phyloP scores from a whole-genome alignment of 805 yeast species.

The Pichia cabralensis region DNA sequence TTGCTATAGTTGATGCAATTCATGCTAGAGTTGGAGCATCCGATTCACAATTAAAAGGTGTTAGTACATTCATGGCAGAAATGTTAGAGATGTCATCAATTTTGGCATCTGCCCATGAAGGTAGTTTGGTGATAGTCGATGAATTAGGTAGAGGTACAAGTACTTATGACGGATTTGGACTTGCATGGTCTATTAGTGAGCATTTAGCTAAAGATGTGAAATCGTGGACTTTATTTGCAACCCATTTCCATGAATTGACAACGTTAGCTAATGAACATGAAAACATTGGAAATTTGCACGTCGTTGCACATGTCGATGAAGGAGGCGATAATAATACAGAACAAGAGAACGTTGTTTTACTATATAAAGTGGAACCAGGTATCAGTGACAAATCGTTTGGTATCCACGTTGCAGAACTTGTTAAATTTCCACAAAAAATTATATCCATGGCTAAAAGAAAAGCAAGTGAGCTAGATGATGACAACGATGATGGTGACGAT shows the following conservation, averaged over 20 bases:
- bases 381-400: conserved; percentile 94
- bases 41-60: conserved; percentile 93
- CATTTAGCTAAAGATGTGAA: conserved; percentile 59
- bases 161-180: conserved; percentile 94
- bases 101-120: conserved; percentile 63
- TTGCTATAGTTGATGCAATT: conserved; percentile 82
- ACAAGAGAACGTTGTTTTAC: conserved; percentile 65
- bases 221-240: conserved; percentile 86
- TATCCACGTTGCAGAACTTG: conserved; percentile 94
- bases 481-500: conserved; percentile 28
- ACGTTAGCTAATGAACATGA: conserved; percentile 53
- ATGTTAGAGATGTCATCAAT: conserved; percentile 92
- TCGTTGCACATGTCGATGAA: conserved; percentile 78
- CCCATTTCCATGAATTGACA: conserved; percentile 95
- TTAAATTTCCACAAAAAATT: conserved; percentile 83
- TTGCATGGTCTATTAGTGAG: conserved; percentile 95
- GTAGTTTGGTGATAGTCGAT: conserved; percentile 81
- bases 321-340: conserved; percentile 15
- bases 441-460: conserved; percentile 93
- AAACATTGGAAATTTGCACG: conserved; percentile 77
- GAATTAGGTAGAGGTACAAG: conserved; percentile 94
- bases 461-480: conserved; percentile 75
- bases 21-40: conserved; percentile 98
- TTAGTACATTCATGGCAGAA: conserved; percentile 94
- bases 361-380: conserved; percentile 95